phyloP scores from a whole-genome alignment of 805 yeast species.

The Candida nemodendra region DNA sequence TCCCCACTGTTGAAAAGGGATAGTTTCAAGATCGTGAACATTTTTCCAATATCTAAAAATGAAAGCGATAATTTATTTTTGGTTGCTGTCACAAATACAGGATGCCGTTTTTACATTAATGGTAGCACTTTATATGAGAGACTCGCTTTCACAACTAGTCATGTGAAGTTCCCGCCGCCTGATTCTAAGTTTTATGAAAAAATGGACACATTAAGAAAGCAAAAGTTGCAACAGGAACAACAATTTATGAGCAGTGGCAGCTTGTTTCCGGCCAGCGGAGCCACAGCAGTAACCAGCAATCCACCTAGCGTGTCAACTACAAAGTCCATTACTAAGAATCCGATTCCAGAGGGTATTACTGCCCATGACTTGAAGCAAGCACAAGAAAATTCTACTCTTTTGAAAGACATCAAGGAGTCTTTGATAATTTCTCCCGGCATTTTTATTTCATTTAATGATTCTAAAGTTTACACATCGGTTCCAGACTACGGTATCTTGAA shows the following conservation, averaged over 20 bases:
- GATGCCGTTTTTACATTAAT: slow-evolving; percentile 72
- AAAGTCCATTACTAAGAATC: slow-evolving; percentile 27
- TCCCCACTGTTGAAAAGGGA: slow-evolving; percentile 52
- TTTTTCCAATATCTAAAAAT: slow-evolving; percentile 55
- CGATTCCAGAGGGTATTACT: slow-evolving; percentile 28
- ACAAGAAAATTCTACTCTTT: slow-evolving; percentile 52
- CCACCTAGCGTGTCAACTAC: slow-evolving; percentile 9
- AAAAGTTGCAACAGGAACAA: slow-evolving; percentile 37
- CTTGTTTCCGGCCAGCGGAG: slow-evolving; percentile 1
- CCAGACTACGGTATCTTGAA: slow-evolving; percentile 85
- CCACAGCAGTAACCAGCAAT: not conserved
- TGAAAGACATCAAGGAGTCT: slow-evolving; percentile 56
- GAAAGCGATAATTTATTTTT: slow-evolving; percentile 72
- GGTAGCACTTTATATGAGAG: slow-evolving; percentile 41
- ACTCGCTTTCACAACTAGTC: slow-evolving; percentile 34
- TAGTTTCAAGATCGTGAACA: slow-evolving; percentile 57
- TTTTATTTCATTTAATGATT: slow-evolving; percentile 60
- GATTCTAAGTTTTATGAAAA: slow-evolving; percentile 31
- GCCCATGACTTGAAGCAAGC: slow-evolving; percentile 45
- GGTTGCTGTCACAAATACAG: slow-evolving; percentile 77
- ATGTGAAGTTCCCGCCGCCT: slow-evolving; percentile 47
- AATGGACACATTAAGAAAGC: slow-evolving; percentile 36
- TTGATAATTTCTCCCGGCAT: slow-evolving; percentile 83
- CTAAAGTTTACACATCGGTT: slow-evolving; percentile 62
- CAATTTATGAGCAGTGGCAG: slow-evolving; percentile 18